Evolutionary conservation across 345 rosid genomes (phyloP).

Genomic region (Rhodamnia argentea): DNA sequence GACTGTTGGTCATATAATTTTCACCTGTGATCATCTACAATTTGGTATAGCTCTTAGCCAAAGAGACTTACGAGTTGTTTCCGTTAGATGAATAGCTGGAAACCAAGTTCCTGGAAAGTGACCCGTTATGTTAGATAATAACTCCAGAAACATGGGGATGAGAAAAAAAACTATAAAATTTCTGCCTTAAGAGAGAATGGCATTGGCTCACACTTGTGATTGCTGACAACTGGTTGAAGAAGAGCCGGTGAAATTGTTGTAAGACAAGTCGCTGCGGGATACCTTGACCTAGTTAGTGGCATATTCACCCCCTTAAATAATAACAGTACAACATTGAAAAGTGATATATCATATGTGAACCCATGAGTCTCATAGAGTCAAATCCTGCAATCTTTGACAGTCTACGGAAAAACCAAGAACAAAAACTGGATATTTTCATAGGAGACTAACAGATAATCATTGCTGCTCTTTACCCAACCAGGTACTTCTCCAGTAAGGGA

Average conservation of each 20-base stretch:
- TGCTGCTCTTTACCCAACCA: conserved; percentile 26
- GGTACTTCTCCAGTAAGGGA: conserved; percentile 61
- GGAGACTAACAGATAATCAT: conserved; percentile 26
- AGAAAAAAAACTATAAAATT: neutral
- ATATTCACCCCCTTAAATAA: neutral
- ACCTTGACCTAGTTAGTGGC: neutral
- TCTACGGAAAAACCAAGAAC: neutral
- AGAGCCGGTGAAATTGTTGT: conserved; percentile 67
- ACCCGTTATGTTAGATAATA: neutral
- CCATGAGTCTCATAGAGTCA: neutral
- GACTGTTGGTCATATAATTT: neutral
- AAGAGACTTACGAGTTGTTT: conserved; percentile 41
- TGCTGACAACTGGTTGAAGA: conserved; percentile 26
- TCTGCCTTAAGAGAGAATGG: neutral
- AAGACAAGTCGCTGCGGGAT: conserved; percentile 63
- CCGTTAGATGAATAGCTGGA: conserved; percentile 34
- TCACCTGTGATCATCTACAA: neutral
- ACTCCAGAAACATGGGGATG: neutral
- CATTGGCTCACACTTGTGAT: conserved; percentile 31
- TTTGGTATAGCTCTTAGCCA: neutral
- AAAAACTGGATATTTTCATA: neutral
- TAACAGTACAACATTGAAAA: neutral
- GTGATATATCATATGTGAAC: neutral
- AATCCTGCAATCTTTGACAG: neutral
- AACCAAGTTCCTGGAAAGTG: conserved; percentile 49